Percentiles rank a stretch among this genome's conserved stretches.
Evolutionary conservation across 768 basidiomycete species (phyloP).

Genomic region (Calocybe gangraenosa): DNA sequence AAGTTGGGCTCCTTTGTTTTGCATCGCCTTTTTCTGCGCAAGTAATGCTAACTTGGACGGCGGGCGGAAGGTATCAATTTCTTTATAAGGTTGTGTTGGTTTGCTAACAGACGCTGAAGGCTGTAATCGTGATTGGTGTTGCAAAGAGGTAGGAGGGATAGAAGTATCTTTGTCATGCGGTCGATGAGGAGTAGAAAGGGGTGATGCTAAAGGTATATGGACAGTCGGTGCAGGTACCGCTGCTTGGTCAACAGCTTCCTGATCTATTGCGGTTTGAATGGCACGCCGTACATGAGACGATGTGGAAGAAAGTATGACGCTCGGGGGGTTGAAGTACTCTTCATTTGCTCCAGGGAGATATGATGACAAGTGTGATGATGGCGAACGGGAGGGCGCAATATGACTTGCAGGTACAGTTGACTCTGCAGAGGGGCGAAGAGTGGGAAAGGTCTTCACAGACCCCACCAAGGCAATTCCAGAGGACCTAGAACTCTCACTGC

Average conservation of each 20-base stretch:
- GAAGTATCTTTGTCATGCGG: constrained; percentile 16
- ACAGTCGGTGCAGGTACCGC: constrained; percentile 16
- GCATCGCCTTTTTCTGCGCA: constrained; percentile 54
- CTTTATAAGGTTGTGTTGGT: constrained; percentile 18
- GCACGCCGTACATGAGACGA: constrained; percentile 62
- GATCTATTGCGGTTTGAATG: constrained; percentile 60
- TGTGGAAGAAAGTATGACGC: constrained; percentile 40
- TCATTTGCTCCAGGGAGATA: constrained; percentile 17
- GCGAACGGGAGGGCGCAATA: constrained; percentile 22
- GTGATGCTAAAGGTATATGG: constrained; percentile 12
- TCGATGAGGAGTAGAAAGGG: neutral
- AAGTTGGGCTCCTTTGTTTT: constrained; percentile 41
- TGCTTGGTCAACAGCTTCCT: constrained; percentile 49
- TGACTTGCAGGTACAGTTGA: constrained; percentile 42
- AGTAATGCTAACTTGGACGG: constrained; percentile 75
- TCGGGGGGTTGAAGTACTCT: constrained; percentile 11
- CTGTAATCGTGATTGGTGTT: neutral
- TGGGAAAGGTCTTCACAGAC: constrained; percentile 71
- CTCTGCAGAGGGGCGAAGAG: constrained; percentile 60
- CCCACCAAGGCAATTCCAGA: constrained; percentile 50
- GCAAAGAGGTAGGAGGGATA: constrained; percentile 15
- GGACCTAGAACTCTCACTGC: constrained; percentile 50
- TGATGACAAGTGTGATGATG: constrained; percentile 21
- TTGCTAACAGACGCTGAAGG: constrained; percentile 4
- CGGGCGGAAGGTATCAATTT: constrained; percentile 28